Evolutionary conservation across 2,329 filamentous ascomycete species (phyloP).

Genomic region (Bipolaris victoriae): DNA sequence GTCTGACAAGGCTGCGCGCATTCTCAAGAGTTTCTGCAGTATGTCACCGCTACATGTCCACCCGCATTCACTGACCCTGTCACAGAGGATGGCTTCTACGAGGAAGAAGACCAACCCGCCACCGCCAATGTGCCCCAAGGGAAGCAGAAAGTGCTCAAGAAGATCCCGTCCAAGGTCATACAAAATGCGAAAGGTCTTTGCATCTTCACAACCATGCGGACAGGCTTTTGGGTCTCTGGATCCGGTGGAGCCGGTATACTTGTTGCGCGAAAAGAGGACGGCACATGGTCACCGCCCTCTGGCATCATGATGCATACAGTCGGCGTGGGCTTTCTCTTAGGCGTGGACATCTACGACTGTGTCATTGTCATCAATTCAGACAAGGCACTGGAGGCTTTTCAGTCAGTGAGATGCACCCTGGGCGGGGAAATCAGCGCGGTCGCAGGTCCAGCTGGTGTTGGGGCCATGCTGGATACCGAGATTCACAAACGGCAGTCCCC

Average conservation of each 20-base stretch:
- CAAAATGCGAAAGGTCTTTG: slow-evolving; percentile 88
- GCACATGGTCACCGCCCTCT: slow-evolving; percentile 88
- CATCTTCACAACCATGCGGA: slow-evolving; percentile 95
- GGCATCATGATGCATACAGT: slow-evolving; percentile 90
- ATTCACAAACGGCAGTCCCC: slow-evolving; percentile 72
- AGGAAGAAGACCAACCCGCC: slow-evolving; percentile 57
- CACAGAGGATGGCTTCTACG: slow-evolving; percentile 71
- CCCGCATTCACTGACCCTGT: slow-evolving; percentile 22
- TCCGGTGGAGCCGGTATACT: slow-evolving; percentile 89
- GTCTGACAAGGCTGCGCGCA: slow-evolving; percentile 88
- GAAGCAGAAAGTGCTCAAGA: slow-evolving; percentile 73
- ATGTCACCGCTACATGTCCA: slow-evolving; percentile 50
- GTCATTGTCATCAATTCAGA: slow-evolving; percentile 91
- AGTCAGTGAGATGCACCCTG: slow-evolving; percentile 76
- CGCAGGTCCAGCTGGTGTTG: slow-evolving; percentile 78
- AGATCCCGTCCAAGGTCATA: slow-evolving; percentile 84
- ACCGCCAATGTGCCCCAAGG: slow-evolving; percentile 61
- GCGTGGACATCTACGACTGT: slow-evolving; percentile 95
- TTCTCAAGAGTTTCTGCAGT: slow-evolving; percentile 90
- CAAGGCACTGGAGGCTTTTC: slow-evolving; percentile 82
- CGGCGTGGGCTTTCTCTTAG: slow-evolving; percentile 85
- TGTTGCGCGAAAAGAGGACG: slow-evolving; percentile 81
- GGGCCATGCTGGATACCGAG: slow-evolving; percentile 73
- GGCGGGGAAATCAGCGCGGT: slow-evolving; percentile 80
- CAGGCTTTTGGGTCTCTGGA: slow-evolving; percentile 88